These are phyloP conservation scores for Dryas alaskensis DNA, from an alignment of 306 rosid genomes.

Conservation along the genomic window DNA sequence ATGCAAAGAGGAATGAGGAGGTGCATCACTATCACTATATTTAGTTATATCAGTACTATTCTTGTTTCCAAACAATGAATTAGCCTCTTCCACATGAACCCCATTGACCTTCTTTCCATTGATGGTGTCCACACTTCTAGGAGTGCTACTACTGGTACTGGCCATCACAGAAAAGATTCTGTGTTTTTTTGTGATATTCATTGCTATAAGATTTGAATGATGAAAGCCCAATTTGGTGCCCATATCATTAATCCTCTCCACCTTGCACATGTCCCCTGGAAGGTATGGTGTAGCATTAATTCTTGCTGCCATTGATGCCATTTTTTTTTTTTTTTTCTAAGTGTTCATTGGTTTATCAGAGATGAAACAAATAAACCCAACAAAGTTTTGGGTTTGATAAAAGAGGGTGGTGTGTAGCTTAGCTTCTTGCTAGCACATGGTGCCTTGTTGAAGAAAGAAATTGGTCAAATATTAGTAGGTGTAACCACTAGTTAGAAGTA, in stretches of 20 bases:
- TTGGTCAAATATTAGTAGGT: conserved; percentile 26
- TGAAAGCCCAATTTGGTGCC: conserved; percentile 1
- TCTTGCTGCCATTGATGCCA: conserved; percentile 44
- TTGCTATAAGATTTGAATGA: conserved; percentile 9
- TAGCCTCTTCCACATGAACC: conserved; percentile 30
- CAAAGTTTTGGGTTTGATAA: conserved; percentile 6
- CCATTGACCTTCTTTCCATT: conserved; percentile 61
- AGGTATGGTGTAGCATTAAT: conserved; percentile 14
- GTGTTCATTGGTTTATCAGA: conserved; percentile 10
- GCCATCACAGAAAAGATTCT: conserved; percentile 26
- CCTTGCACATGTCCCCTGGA: conserved; percentile 15
- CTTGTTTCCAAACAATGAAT: conserved; percentile 11
- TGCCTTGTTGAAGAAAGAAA: neutral
- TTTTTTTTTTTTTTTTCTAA: neutral
- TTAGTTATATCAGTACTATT: neutral
- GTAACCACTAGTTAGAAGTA: conserved; percentile 23
- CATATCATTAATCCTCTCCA: conserved; percentile 23
- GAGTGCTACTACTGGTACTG: conserved; percentile 10
- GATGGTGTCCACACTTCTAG: conserved; percentile 27
- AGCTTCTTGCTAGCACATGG: conserved; percentile 21
- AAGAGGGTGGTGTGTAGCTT: conserved; percentile 3
- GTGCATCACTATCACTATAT: conserved; percentile 31
- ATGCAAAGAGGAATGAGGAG: conserved; percentile 46
- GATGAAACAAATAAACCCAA: conserved; percentile 1
- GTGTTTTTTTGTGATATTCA: neutral